Base-by-base conservation (phyloP, 495 filamentous ascomycete genomes). In the Aspergillus baeticus region DNA sequence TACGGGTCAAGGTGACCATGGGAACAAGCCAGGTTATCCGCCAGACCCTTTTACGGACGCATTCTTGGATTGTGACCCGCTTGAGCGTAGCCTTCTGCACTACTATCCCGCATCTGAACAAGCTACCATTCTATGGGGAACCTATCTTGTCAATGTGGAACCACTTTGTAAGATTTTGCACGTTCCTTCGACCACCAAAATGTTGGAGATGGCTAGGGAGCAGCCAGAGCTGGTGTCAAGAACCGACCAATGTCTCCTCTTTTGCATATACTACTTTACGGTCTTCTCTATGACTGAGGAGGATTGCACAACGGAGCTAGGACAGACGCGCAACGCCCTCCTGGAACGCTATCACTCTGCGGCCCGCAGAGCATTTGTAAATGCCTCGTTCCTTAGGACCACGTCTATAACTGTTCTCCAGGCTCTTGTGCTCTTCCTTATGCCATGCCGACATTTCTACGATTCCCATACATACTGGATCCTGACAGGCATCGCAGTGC, bases 91-190 rank as follows among this genome's bases (percentile, higher is more conserved):
- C 26, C 26, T 29, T 8, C 4, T 29, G 26, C 26, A 29, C 3
- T 29, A 29, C 26, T 8, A 29, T 29, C 26, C 26, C 26, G 8
- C 26, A 3, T 4, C 4, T 8, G 26, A 29, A 29, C 4, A 3
- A 4, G 26, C 26, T 3, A 29, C 26, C 8, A 8, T 29, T 29
- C 26, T 91, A 6, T 91, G 87, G 87, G 85, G 90, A 64, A 77
- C 77, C 1, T 89, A 81, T 60, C 76, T 87, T 13, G 80, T 84
- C 52, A 82, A 84, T 59, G 81, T 89, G 57, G 84, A 89, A 66
- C 87, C 87, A 0, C 62, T 91, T 39, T 80, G 79, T 38, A 91
- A 89, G 64, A 67, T 89, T n/a, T 76, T 89, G 51, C 87, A 91
- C 67, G 80, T 78, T 0, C 87, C 87, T 3, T 85, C 83, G 4